These are phyloP conservation scores for Elongisporangium senticosum DNA, from an alignment of 352 stramenopile genomes.

Conservation along the genomic window DNA sequence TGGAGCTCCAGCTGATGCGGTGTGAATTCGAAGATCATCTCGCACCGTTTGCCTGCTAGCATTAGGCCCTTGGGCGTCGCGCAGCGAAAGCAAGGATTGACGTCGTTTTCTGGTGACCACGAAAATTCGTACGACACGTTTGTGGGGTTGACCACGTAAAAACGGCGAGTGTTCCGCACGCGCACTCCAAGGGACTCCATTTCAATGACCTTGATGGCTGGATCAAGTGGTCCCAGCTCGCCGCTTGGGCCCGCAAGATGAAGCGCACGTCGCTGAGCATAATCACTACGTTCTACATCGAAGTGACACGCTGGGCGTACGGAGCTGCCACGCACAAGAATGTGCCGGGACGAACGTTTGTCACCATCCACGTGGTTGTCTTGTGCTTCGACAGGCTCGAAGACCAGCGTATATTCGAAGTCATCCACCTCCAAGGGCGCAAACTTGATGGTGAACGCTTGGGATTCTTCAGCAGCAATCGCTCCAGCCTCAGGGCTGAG, in stretches of 20 bases:
- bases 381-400: slow-evolving; percentile 13
- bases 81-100: slow-evolving; percentile 84
- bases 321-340: slow-evolving; percentile 71
- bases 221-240: slow-evolving; percentile 79
- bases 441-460: slow-evolving; percentile 86
- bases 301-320: slow-evolving; percentile 91
- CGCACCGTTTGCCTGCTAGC: slow-evolving; percentile 88
- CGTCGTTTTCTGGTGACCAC: slow-evolving; percentile 78
- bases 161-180: slow-evolving; percentile 89
- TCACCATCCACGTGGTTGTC: background rate
- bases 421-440: slow-evolving; percentile 89
- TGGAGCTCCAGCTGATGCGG: slow-evolving; percentile 85
- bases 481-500: slow-evolving; percentile 59
- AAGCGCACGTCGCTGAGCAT: slow-evolving; percentile 61
- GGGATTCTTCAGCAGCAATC: slow-evolving; percentile 46
- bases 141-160: slow-evolving; percentile 93
- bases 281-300: slow-evolving; percentile 88
- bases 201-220: slow-evolving; percentile 88
- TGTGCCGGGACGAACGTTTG: slow-evolving; percentile 10
- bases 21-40: slow-evolving; percentile 96
- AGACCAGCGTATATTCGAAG: slow-evolving; percentile 62
- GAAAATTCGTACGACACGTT: slow-evolving; percentile 92
- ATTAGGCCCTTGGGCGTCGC: slow-evolving; percentile 89
- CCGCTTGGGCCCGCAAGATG: slow-evolving; percentile 76
- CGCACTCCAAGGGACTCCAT: slow-evolving; percentile 88